phyloP scores from a whole-genome alignment of 2,329 filamentous ascomycete genomes.

The Torrubiella hemipterigena region DNA sequence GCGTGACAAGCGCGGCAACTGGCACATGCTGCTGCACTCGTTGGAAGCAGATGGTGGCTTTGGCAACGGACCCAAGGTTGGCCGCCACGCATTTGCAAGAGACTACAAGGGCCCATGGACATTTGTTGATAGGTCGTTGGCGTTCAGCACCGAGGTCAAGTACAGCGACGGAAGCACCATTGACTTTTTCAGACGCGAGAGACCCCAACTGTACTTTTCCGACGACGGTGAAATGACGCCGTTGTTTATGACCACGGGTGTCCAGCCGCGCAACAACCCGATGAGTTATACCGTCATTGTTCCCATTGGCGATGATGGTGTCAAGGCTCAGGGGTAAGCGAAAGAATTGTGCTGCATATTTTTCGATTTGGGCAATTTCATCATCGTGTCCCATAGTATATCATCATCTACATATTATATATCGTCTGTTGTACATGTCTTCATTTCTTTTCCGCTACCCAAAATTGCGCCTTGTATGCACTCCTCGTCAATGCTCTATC shows the following conservation, averaged over 20 bases:
- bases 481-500: slow-evolving; percentile 35
- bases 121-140: slow-evolving; percentile 12
- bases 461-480: slow-evolving; percentile 42
- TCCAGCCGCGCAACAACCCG: slow-evolving; percentile 24
- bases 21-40: slow-evolving; percentile 19
- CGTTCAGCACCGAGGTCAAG: slow-evolving; percentile 16
- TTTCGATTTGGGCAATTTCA: neutral
- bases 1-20: slow-evolving; percentile 19
- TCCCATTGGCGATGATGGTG: slow-evolving; percentile 12
- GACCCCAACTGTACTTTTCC: slow-evolving; percentile 36
- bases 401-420: no score
- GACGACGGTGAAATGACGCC: slow-evolving; percentile 31
- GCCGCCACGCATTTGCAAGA: slow-evolving; percentile 16
- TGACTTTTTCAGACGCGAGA: slow-evolving; percentile 29
- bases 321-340: slow-evolving; percentile 5
- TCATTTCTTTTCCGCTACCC: slow-evolving; percentile 27
- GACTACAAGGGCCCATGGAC: slow-evolving; percentile 16
- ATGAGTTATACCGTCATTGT: slow-evolving; percentile 13
- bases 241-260: slow-evolving; percentile 32
- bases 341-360: neutral
- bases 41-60: slow-evolving; percentile 15
- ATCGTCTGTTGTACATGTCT: neutral
- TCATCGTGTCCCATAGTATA: neutral
- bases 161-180: slow-evolving; percentile 25
- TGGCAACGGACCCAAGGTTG: slow-evolving; percentile 14